These are phyloP conservation scores for Microdochium bolleyi DNA, from an alignment of 2,329 filamentous ascomycete genomes.

Conservation along the genomic window DNA sequence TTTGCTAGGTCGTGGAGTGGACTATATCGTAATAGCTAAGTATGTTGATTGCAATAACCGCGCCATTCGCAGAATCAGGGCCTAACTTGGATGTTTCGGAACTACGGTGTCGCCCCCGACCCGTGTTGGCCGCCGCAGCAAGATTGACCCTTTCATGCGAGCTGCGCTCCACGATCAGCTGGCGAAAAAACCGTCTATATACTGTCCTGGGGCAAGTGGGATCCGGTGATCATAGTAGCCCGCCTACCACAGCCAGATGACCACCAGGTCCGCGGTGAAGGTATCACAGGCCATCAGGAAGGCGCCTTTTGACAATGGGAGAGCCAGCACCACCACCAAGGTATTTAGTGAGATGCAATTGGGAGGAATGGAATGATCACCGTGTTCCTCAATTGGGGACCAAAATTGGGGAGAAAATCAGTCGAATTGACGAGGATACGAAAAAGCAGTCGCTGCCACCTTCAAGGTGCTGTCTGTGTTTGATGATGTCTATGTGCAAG, in stretches of 20 bases:
- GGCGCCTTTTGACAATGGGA: not conserved
- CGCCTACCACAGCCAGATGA: not conserved
- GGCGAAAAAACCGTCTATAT: not conserved
- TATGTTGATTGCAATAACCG: too few relatives aligned
- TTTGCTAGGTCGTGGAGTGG: too few relatives aligned
- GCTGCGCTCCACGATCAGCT: not conserved
- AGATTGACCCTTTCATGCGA: too few relatives aligned
- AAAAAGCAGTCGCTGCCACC: not conserved
- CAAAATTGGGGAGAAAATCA: not conserved
- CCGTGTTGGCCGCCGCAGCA: too few relatives aligned
- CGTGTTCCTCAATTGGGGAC: not conserved
- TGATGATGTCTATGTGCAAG: not conserved
- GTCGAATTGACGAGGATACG: not conserved
- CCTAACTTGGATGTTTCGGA: too few relatives aligned
- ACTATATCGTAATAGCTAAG: too few relatives aligned
- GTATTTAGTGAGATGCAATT: not conserved
- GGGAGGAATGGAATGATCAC: not conserved
- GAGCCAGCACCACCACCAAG: not conserved
- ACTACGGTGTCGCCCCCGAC: too few relatives aligned
- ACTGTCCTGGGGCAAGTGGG: not conserved
- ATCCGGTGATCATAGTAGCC: not conserved
- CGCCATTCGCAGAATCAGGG: too few relatives aligned
- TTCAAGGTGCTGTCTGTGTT: not conserved
- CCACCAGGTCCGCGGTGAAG: not conserved
- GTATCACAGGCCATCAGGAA: not conserved